Percentiles rank a stretch among this genome's conserved stretches.
phyloP scores from a whole-genome alignment of 345 rosid species.

The Eucalyptus erythrocorys region DNA sequence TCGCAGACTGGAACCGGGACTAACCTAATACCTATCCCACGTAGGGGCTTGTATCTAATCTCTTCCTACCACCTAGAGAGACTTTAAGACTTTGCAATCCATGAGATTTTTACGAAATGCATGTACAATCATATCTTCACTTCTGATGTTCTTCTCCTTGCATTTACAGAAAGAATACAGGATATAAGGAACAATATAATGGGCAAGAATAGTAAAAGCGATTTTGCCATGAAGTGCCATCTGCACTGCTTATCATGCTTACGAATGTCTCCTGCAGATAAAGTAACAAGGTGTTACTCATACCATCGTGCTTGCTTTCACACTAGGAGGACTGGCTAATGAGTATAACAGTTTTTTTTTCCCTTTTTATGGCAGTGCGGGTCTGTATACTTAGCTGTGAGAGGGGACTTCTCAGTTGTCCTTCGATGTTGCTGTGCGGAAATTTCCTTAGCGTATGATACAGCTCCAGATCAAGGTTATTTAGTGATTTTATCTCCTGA shows the following conservation, averaged over 20 bases:
- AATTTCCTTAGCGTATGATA: constrained; percentile 64
- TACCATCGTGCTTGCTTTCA: neutral
- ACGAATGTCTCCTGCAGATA: constrained; percentile 29
- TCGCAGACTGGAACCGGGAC: neutral
- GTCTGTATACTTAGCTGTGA: constrained; percentile 1
- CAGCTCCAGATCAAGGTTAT: constrained; percentile 72
- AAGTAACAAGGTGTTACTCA: neutral
- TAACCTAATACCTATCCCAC: neutral
- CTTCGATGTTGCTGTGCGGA: constrained; percentile 46
- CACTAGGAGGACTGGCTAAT: neutral
- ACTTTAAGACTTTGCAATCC: neutral
- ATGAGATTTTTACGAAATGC: neutral
- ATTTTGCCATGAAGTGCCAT: constrained; percentile 20
- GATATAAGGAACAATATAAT: constrained; percentile 17
- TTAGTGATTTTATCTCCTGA: constrained; percentile 51
- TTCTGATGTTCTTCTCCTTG: constrained; percentile 57
- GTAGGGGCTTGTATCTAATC: neutral
- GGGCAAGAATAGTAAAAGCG: constrained; percentile 14
- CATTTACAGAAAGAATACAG: constrained; percentile 39
- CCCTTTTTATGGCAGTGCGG: neutral
- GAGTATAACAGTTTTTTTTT: neutral
- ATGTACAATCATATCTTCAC: constrained; percentile 33
- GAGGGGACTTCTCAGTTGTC: constrained; percentile 2
- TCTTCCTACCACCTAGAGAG: neutral
- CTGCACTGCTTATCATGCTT: constrained; percentile 16